A percentile compares a stretch with the other conserved stretches of the same genome.
Evolutionary conservation across 495 filamentous ascomycete species (phyloP).

Genomic region (Symbiotaphrina buchneri): DNA sequence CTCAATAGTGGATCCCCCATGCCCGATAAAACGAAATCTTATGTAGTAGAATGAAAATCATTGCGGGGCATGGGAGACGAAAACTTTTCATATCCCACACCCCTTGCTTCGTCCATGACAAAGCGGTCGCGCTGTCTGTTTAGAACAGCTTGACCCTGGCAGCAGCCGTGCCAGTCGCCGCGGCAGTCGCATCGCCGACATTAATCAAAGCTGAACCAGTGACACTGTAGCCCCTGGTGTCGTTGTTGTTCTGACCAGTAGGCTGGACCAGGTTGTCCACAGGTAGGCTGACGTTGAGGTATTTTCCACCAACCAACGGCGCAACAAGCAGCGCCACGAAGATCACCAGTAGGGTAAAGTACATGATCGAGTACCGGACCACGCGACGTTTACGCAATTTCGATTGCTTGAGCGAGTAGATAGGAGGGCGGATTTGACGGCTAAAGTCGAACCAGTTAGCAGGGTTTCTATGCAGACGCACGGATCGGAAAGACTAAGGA

Average conservation of each 20-base stretch:
- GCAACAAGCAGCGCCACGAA: conserved; percentile 63
- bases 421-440: conserved; percentile 95
- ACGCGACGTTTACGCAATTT: conserved; percentile 86
- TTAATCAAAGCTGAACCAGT: conserved; percentile 27
- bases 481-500: background rate
- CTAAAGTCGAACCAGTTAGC: conserved; percentile 18
- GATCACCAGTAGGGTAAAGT: conserved; percentile 73
- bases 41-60: too few relatives aligned
- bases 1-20: too few relatives aligned
- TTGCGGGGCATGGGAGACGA: too few relatives aligned
- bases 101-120: too few relatives aligned
- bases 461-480: background rate
- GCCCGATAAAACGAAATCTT: too few relatives aligned
- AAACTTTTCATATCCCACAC: too few relatives aligned
- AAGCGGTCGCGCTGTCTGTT: too few relatives aligned
- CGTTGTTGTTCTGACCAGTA: conserved; percentile 44
- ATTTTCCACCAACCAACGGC: conserved; percentile 43
- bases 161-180: conserved; percentile 2
- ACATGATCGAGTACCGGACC: conserved; percentile 81
- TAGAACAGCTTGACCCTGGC: too few relatives aligned
- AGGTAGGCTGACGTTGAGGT: conserved; percentile 15
- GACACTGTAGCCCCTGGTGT: conserved; percentile 34
- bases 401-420: conserved; percentile 97
- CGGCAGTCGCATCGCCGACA: conserved; percentile 6
- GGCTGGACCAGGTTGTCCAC: conserved; percentile 57